Evolutionary conservation across 345 rosid species (phyloP), one percentile per base, ranked within the genome.

Genomic region (Gossypioides kirkii): DNA sequence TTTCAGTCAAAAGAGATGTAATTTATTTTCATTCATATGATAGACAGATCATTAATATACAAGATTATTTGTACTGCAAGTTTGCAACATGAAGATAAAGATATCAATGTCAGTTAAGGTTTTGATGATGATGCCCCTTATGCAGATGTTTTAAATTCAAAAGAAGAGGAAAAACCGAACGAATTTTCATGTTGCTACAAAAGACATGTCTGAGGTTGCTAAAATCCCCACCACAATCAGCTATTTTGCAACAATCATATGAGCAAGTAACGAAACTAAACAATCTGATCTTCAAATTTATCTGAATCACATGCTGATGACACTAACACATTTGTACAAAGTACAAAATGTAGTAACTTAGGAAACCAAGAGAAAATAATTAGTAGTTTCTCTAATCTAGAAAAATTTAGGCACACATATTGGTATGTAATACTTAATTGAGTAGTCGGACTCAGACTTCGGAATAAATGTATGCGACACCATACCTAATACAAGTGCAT

Each of bases 381-480:
- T 52, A 5, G 69, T 64, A 2, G 47, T 63, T 63, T 42, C 20
- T 63, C 26, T 22, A 43, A 45, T 65, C 70, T 64, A 20, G 69
- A 42, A 62, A 64, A 4, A 64, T 10, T 52, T 20, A 42, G 28
- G 16, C 16, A 11, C 14, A 18, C 50, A 63, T 11, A 45, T 5
- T 6, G 32, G 47, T 4, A 65, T 74, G 67, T 67, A 70, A 46
- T 62, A n/a, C 22, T 45, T 36, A 41, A 67, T 54, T 32, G 38
- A 77, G 68, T 53, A 47, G 45, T 50, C 5, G 6, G 60, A 22
- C 26, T 55, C 11, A 42, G 28, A 71, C 45, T 77, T 58, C 47
- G 55, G 26, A 59, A 42, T 6, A 7, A 32, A 55, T 26, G n/a
- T 32, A 50, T 50, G 16, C 22, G 69, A 50, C 41, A 45, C 0